Conservation (phyloP, 345 rosid genomes). For the Carallia brachiata region DNA sequence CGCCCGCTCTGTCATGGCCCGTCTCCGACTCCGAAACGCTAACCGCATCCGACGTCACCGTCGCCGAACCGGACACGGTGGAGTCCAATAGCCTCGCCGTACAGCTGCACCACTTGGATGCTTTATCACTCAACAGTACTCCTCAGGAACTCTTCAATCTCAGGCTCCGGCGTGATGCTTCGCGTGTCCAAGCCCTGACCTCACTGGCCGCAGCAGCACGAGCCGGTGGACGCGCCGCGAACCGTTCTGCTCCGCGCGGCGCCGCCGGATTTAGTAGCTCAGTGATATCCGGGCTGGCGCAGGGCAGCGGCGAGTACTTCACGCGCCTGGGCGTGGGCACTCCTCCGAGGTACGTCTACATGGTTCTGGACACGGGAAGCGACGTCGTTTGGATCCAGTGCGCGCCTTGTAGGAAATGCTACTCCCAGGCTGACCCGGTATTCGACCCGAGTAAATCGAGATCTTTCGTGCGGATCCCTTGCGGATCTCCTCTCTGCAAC, state of each 20-base stretch:
- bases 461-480: slow-evolving; percentile 57
- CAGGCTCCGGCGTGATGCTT: slow-evolving; percentile 69
- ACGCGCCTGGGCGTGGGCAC: slow-evolving; percentile 93
- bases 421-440: slow-evolving; percentile 79
- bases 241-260: not conserved
- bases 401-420: slow-evolving; percentile 84
- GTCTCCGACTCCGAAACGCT: slow-evolving; percentile 27
- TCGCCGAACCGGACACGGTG: slow-evolving; percentile 1
- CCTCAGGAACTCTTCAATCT: slow-evolving; percentile 62
- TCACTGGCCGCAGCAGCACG: slow-evolving; percentile 32
- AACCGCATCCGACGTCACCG: slow-evolving; percentile 13
- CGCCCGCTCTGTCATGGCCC: slow-evolving; percentile 44
- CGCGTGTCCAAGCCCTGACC: slow-evolving; percentile 47
- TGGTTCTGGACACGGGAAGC: slow-evolving; percentile 94
- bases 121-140: slow-evolving; percentile 47
- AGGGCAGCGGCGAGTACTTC: slow-evolving; percentile 97
- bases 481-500: slow-evolving; percentile 42
- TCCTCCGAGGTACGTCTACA: slow-evolving; percentile 71
- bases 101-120: slow-evolving; percentile 74
- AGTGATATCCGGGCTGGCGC: slow-evolving; percentile 81
- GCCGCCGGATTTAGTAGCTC: slow-evolving; percentile 26
- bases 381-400: slow-evolving; percentile 96
- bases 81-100: slow-evolving; percentile 36
- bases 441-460: slow-evolving; percentile 73
- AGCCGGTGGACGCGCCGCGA: not conserved